Conservation (phyloP, 2,329 filamentous ascomycete species). For the Aspergillus sp. region DNA sequence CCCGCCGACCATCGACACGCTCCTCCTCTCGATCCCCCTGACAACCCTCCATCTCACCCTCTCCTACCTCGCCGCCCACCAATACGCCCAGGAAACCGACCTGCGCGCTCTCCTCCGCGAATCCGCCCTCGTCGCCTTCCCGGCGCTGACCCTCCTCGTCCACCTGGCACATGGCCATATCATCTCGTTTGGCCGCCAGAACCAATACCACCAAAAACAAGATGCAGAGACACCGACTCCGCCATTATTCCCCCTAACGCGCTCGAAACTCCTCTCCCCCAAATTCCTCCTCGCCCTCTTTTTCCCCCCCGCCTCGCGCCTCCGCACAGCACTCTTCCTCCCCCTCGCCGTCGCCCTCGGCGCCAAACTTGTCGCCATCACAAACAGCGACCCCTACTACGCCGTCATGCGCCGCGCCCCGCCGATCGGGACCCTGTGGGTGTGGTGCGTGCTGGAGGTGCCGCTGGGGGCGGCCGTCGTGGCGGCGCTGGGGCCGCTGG, state of each 20-base stretch:
- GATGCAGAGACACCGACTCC: too few species aligned
- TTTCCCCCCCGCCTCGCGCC: slow-evolving; percentile 25
- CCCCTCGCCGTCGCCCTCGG: slow-evolving; percentile 41
- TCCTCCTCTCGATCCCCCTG: slow-evolving; percentile 35
- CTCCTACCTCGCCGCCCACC: slow-evolving; percentile 37
- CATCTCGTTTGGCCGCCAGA: slow-evolving; percentile 22
- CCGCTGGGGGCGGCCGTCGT: slow-evolving; percentile 56
- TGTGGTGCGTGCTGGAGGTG: slow-evolving; percentile 87
- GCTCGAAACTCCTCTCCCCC: too few species aligned
- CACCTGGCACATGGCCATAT: slow-evolving; percentile 38
- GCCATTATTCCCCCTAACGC: too few species aligned
- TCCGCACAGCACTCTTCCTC: slow-evolving; percentile 25
- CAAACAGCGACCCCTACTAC: slow-evolving; percentile 71
- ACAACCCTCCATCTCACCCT: slow-evolving; percentile 38
- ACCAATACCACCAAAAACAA: too few species aligned
- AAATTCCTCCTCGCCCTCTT: slow-evolving; percentile 20
- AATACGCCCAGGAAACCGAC: slow-evolving; percentile 34
- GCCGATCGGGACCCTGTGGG: slow-evolving; percentile 80
- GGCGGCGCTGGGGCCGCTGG: slow-evolving; percentile 43
- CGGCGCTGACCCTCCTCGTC: slow-evolving; percentile 34
- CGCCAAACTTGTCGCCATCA: slow-evolving; percentile 71
- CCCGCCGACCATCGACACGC: slow-evolving; percentile 34
- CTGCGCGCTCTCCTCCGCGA: slow-evolving; percentile 24
- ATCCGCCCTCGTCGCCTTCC: slow-evolving; percentile 31
- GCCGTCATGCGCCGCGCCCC: slow-evolving; percentile 87